phyloP scores from a whole-genome alignment of 2,329 filamentous ascomycete species.

The Aotearoamyces nothofagi region DNA sequence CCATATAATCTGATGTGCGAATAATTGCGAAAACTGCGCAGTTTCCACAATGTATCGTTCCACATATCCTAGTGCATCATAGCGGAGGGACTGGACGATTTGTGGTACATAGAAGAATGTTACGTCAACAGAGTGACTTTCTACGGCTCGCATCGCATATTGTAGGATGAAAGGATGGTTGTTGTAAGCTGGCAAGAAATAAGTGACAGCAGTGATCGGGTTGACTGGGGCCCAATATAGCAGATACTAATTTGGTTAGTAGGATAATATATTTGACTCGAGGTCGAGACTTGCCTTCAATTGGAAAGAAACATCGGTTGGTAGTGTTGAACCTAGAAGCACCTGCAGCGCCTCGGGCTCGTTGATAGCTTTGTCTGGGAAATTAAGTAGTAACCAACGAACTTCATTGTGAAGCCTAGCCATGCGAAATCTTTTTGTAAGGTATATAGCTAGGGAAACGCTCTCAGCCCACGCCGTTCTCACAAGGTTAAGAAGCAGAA shows the following conservation, averaged over 20 bases:
- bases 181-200: constrained; percentile 80
- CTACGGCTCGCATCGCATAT: constrained; percentile 89
- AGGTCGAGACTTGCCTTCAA: constrained; percentile 51
- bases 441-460: constrained; percentile 74
- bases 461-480: constrained; percentile 78
- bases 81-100: constrained; percentile 87
- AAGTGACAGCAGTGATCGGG: constrained; percentile 81
- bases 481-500: constrained; percentile 37
- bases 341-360: constrained; percentile 75
- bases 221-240: constrained; percentile 89
- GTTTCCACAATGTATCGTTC: constrained; percentile 95
- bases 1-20: constrained; percentile 99
- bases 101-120: constrained; percentile 99
- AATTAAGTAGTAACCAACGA: constrained; percentile 64
- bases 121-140: constrained; percentile 89
- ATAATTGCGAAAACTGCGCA: constrained; percentile 92
- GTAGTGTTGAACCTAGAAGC: constrained; percentile 62
- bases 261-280: neutral
- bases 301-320: constrained; percentile 67
- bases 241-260: constrained; percentile 46
- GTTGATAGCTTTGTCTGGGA: constrained; percentile 66
- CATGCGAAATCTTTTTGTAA: constrained; percentile 66
- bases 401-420: constrained; percentile 60
- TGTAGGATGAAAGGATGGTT: constrained; percentile 91
- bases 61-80: constrained; percentile 86